Base-by-base conservation (phyloP, 768 basidiomycete species). In the Collybia sordida region DNA sequence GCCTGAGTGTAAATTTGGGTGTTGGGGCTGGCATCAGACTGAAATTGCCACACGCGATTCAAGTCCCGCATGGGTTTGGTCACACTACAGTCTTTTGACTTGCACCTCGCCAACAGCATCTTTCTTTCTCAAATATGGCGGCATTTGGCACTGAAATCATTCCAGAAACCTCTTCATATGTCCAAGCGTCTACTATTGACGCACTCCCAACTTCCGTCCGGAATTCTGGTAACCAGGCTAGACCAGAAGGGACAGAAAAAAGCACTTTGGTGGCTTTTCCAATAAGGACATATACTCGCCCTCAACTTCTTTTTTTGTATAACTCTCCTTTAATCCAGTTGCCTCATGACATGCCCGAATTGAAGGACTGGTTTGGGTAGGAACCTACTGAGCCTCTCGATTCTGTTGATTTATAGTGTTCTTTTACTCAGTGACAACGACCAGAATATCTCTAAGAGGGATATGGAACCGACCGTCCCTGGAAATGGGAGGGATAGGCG, bases 331-430 rank as follows among this genome's bases (percentile, higher is more conserved):
- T 93, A 35, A 86, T 93, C 21, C 73, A 78, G 52, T 72, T 75
- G 21, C 91, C 92, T 5, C 63, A 72, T 44, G 81, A 81, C 56
- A 92, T 93, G 92, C 91, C 91, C 43, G 74, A 81, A 40, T 71
- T 93, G 45, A 91, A 85, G 71, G 82, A 86, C 40, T 93, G 91
- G 91, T 93, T 93, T 69, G 91, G 91, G 91, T 93, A 64, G 51
- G 82, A 72, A 34, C 46, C 53, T n/a, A 34, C 50, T 51, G 19
- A 42, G 45, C 34, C 47, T 52, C 50, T 59, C 25, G 67, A 48
- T 59, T 45, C 53, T 47, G 55, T 60, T 55, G 55, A 57, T 44
- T 49, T 55, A 44, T 27, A 44, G 35, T 40, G 8, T 6, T 9
- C 43, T 42, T 40, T 41, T 34, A 25, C 6, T 18, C 53, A 80